Base-by-base conservation (phyloP, 768 basidiomycete genomes). In the Leccinum broughii region DNA sequence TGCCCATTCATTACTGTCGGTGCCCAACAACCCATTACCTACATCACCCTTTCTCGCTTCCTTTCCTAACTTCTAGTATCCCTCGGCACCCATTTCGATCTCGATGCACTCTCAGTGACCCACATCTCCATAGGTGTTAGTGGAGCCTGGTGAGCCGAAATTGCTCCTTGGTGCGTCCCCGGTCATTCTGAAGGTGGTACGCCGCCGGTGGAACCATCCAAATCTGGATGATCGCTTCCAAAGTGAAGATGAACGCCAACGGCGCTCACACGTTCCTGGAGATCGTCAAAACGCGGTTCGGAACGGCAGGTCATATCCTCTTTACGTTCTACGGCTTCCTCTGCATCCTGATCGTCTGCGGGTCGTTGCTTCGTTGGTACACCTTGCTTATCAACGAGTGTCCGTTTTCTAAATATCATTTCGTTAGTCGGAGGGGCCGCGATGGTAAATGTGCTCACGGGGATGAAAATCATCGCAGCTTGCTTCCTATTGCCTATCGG, bases 201-300 rank as follows among this genome's bases (percentile, higher is more conserved):
- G 81, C 76, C 13, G 81, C 78, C 1, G 80, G 82, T 2, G 81
- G 78, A 39, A 85, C 83, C 0, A 80, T 82, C 22, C 83, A 84
- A 65, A 77, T 85, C 22, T 76, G 77, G 35, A 79, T 81, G 75
- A 68, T 83, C 5, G 82, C 83, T 32, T 79, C 82, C 2, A 81
- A 83, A 65, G 79, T 85, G 11, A 87, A 86, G 68, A 79, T 78
- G 76, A 85, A 85, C 54, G 85, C 84, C 0, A 83, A 83, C 34
- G 79, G 80, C 15, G 83, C 83, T 0, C 82, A 82, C 62, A 87
- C 84, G 0, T 85, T 83, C 64, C 72, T 84, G 24, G 83, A 87
- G 76, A 83, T 86, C 35, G 81, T 82, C 35, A 77, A 79, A 59
- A 74, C 72, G 0, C 77, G 82, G 11, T 83, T 81, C 55, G 83